Conservation (phyloP, 108 stramenopile genomes). For the Nitzschia inconspicua region DNA sequence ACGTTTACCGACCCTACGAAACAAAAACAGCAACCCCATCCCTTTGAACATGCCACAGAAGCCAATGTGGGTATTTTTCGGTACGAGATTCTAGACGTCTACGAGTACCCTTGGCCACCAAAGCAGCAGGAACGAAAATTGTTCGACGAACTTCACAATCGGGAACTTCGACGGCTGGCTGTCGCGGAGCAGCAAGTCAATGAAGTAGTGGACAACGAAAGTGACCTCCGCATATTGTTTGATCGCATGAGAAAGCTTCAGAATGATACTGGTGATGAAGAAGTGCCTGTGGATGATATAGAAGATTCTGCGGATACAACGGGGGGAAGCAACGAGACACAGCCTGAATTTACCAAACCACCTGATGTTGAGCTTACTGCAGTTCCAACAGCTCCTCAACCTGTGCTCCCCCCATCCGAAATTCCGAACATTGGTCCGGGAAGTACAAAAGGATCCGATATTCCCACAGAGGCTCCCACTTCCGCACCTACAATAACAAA, state of each 20-base stretch:
- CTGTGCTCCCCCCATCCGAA: background rate
- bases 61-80: slow-evolving; percentile 32
- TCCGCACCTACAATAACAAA: slow-evolving; percentile 18
- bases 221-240: too few species aligned
- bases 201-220: too few species aligned
- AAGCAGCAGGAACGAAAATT: background rate
- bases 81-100: slow-evolving; percentile 33
- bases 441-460: background rate
- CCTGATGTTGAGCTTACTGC: background rate
- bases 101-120: slow-evolving; percentile 34
- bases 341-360: background rate
- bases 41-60: slow-evolving; percentile 31
- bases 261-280: too few species aligned
- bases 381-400: background rate
- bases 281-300: too few species aligned
- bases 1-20: slow-evolving; percentile 24
- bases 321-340: too few species aligned
- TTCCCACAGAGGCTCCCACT: slow-evolving; percentile 18
- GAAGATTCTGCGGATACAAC: too few species aligned
- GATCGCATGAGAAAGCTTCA: too few species aligned
- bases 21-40: slow-evolving; percentile 24
- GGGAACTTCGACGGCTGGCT: slow-evolving; percentile 21
- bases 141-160: slow-evolving; percentile 21
- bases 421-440: slow-evolving; percentile 17
- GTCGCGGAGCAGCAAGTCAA: too few species aligned